phyloP scores from a whole-genome alignment of 306 rosid genomes.

The Sesbania bispinosa region DNA sequence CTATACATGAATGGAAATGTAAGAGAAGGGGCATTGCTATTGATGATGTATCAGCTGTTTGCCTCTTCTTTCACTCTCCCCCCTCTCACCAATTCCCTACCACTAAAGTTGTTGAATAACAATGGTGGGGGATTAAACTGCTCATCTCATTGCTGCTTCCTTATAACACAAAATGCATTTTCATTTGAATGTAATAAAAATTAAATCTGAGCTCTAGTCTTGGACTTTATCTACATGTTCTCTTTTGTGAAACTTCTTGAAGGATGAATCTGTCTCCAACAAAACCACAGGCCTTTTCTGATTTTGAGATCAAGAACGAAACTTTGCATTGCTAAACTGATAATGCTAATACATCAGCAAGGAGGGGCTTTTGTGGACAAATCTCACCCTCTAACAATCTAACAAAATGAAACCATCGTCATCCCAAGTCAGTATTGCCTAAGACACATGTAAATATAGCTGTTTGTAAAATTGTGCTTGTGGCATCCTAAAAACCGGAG shows the following conservation, averaged over 20 bases:
- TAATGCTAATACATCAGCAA: too few relatives aligned
- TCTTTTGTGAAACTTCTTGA: neutral
- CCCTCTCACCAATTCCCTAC: neutral
- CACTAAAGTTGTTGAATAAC: neutral
- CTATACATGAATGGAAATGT: conserved; percentile 59
- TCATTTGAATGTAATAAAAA: neutral
- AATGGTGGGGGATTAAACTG: neutral
- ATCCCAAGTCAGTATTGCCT: too few relatives aligned
- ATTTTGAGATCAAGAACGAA: too few relatives aligned
- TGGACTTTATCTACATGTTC: neutral
- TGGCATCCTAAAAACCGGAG: too few relatives aligned
- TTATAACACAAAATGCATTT: neutral
- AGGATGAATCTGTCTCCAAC: neutral
- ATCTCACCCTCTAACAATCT: too few relatives aligned
- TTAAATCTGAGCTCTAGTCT: neutral
- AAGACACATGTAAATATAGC: too few relatives aligned
- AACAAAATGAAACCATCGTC: too few relatives aligned
- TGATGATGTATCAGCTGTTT: conserved; percentile 75
- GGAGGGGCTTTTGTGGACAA: too few relatives aligned
- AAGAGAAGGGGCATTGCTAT: conserved; percentile 65
- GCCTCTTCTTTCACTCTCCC: conserved; percentile 55
- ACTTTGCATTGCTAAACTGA: too few relatives aligned
- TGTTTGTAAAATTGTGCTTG: too few relatives aligned
- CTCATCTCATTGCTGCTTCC: neutral
- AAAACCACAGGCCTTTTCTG: too few relatives aligned